A percentile compares a stretch with the other conserved stretches of the same genome.
Conservation (phyloP, 768 basidiomycete species). For the Agaricus blazei region DNA sequence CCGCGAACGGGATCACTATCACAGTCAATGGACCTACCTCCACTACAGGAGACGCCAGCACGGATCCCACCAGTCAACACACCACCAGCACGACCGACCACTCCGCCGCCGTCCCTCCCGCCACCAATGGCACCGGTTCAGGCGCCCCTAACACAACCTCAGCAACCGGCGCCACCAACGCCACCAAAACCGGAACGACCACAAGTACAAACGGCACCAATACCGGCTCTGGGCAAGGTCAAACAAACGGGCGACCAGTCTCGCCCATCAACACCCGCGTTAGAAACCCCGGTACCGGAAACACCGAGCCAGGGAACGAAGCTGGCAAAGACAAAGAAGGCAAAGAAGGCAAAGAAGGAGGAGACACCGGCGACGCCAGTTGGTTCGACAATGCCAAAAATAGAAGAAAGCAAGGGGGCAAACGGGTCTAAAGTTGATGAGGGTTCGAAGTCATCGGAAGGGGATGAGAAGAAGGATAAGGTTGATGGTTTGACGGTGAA, state of each 20-base stretch:
- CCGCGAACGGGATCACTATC: not conserved
- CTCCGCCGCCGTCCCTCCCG: slow-evolving; percentile 6
- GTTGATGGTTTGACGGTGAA: not conserved
- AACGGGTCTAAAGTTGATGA: not conserved
- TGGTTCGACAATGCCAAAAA: slow-evolving; percentile 3
- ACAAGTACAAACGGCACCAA: slow-evolving; percentile 4
- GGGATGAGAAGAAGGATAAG: slow-evolving; percentile 1
- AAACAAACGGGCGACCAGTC: slow-evolving; percentile 3
- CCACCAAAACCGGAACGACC: slow-evolving; percentile 10
- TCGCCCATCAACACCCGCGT: slow-evolving; percentile 6
- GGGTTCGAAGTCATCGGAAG: not conserved
- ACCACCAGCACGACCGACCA: slow-evolving; percentile 2
- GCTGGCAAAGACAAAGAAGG: slow-evolving; percentile 1
- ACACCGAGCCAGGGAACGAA: not conserved
- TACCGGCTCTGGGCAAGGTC: not conserved
- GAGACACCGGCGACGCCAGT: not conserved
- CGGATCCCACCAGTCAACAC: not conserved
- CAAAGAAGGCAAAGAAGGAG: slow-evolving; percentile 9
- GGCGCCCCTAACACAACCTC: slow-evolving; percentile 6
- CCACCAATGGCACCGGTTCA: slow-evolving; percentile 7
- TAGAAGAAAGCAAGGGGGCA: slow-evolving; percentile 1
- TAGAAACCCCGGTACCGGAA: slow-evolving; percentile 3
- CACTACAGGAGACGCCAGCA: slow-evolving; percentile 12
- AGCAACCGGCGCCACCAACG: slow-evolving; percentile 5
- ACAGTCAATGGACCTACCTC: slow-evolving; percentile 6